Conservation (phyloP, 345 rosid genomes). For the Passiflora organensis region DNA sequence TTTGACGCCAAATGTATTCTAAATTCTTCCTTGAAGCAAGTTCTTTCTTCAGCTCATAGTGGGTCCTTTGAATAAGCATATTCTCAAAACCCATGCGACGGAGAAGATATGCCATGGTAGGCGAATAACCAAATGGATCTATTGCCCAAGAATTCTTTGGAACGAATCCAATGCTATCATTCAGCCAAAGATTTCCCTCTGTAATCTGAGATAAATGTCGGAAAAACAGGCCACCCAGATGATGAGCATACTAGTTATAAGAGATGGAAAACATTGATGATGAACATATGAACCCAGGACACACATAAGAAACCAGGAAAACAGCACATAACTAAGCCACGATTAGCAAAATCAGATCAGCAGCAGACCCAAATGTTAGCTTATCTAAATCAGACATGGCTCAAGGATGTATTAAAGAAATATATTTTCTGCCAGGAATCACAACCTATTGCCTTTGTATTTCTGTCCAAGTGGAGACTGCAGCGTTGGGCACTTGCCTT, state of each 20-base stretch:
- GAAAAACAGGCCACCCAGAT: constrained; percentile 4
- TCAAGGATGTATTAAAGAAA: background rate
- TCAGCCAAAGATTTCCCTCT: constrained; percentile 95
- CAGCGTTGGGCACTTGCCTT: too few species aligned
- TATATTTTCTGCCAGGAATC: background rate
- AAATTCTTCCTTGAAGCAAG: constrained; percentile 80
- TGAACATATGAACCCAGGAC: background rate
- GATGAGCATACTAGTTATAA: background rate
- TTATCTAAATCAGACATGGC: background rate
- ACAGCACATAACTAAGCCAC: too few species aligned
- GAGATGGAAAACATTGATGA: too few species aligned
- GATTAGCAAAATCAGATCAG: background rate
- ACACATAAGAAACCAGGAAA: background rate
- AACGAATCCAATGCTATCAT: constrained; percentile 79
- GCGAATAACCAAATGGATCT: constrained; percentile 96
- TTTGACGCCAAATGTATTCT: constrained; percentile 94
- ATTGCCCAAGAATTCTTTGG: constrained; percentile 98
- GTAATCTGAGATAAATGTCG: constrained; percentile 45
- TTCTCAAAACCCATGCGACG: constrained; percentile 98
- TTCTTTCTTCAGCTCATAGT: constrained; percentile 97
- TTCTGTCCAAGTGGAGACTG: background rate
- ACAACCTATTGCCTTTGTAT: background rate
- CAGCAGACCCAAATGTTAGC: background rate
- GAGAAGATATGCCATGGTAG: constrained; percentile 96
- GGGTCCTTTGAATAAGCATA: constrained; percentile 99